phyloP scores from a whole-genome alignment of 1,284 basidiomycete species.

The Coniferiporia sulphurascens region DNA sequence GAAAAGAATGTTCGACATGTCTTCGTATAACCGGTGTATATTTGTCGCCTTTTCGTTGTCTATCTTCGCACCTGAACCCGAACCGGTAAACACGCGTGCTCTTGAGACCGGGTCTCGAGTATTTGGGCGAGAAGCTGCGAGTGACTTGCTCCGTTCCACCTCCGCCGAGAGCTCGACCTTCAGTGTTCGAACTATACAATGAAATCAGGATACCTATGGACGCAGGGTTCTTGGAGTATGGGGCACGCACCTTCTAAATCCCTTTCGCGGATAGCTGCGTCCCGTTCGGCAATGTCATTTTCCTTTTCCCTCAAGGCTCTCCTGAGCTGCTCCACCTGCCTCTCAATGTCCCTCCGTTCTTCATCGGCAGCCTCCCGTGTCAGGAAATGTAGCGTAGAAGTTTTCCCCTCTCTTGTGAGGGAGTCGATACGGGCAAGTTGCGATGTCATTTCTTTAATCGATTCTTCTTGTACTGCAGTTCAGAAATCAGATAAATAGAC shows the following conservation, averaged over 20 bases:
- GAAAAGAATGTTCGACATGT: constrained; percentile 36
- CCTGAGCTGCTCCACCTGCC: constrained; percentile 44
- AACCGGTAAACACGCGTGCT: not conserved
- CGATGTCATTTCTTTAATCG: constrained; percentile 53
- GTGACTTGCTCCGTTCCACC: constrained; percentile 48
- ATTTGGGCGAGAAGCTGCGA: constrained; percentile 36
- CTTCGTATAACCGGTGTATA: constrained; percentile 44
- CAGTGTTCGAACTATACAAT: constrained; percentile 39
- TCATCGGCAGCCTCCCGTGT: constrained; percentile 69
- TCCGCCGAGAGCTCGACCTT: constrained; percentile 55
- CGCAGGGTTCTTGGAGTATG: not conserved
- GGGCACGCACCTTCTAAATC: constrained; percentile 7
- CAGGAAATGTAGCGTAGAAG: constrained; percentile 54
- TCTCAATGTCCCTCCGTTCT: constrained; percentile 50
- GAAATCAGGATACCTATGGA: not conserved
- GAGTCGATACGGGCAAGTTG: constrained; percentile 51
- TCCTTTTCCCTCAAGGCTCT: constrained; percentile 41
- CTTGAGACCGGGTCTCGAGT: constrained; percentile 3
- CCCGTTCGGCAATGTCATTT: constrained; percentile 39
- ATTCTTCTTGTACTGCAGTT: constrained; percentile 47
- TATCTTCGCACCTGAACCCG: not conserved
- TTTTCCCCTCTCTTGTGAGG: constrained; percentile 43
- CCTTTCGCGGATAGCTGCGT: constrained; percentile 3
- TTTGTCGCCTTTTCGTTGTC: constrained; percentile 24
- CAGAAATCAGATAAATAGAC: constrained; percentile 5